Percentiles rank a stretch among this genome's conserved stretches.
phyloP scores from a whole-genome alignment of 1,284 basidiomycete genomes.

The Marasmius sp. region DNA sequence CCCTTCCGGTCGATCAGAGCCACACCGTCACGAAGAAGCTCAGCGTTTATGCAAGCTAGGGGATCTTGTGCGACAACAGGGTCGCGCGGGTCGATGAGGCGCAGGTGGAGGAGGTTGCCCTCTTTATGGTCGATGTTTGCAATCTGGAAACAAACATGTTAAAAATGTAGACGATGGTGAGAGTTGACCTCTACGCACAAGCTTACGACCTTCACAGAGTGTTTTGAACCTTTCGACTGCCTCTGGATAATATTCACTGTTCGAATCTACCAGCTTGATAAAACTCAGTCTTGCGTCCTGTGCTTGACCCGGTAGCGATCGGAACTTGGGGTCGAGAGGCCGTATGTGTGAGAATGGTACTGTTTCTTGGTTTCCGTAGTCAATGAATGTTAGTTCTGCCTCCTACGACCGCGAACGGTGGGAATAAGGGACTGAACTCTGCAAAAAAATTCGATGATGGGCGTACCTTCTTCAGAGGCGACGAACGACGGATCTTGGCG shows the following conservation, averaged over 20 bases:
- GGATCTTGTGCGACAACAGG: conserved; percentile 67
- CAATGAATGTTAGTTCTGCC: conserved; percentile 85
- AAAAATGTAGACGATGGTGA: not conserved
- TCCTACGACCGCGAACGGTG: conserved; percentile 36
- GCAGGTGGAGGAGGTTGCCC: conserved; percentile 75
- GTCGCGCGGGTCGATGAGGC: conserved; percentile 84
- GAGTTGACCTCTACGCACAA: conserved; percentile 42
- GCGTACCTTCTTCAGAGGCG: conserved; percentile 68
- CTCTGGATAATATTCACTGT: conserved; percentile 84
- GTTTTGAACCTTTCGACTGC: conserved; percentile 83
- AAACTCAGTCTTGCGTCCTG: conserved; percentile 85
- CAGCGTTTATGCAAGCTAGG: conserved; percentile 80
- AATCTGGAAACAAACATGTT: not conserved
- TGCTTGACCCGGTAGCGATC: conserved; percentile 80
- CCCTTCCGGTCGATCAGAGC: conserved; percentile 78
- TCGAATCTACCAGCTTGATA: conserved; percentile 74
- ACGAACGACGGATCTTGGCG: conserved; percentile 81
- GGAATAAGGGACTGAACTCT: not conserved
- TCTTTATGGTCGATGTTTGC: conserved; percentile 90
- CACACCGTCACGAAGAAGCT: conserved; percentile 78
- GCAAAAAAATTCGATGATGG: not conserved
- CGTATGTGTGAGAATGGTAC: conserved; percentile 75
- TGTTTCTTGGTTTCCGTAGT: conserved; percentile 89
- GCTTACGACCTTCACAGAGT: conserved; percentile 84
- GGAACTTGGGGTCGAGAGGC: conserved; percentile 85